Evolutionary conservation across 768 basidiomycete genomes (phyloP).

Genomic region (Boletus edulis): DNA sequence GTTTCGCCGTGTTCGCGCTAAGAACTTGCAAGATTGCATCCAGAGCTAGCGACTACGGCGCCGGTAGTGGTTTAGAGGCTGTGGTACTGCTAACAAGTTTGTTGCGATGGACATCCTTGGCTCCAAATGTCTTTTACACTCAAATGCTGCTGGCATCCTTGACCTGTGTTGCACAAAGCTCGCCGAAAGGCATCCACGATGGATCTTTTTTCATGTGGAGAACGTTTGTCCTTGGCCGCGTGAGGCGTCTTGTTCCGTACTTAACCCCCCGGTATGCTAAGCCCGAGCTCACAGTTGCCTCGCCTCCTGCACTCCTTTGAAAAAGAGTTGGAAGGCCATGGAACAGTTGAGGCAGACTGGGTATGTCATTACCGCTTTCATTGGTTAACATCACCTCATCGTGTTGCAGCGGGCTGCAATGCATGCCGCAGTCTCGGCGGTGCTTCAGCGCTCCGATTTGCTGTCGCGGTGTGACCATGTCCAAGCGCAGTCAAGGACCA

Average conservation of each 20-base stretch:
- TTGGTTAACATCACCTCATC: constrained; percentile 6
- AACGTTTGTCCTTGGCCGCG: constrained; percentile 69
- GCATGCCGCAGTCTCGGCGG: constrained; percentile 47
- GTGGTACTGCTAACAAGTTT: constrained; percentile 53
- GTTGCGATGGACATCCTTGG: constrained; percentile 63
- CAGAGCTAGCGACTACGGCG: constrained; percentile 59
- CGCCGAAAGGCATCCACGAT: constrained; percentile 30
- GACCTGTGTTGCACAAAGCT: constrained; percentile 56
- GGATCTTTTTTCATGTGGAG: constrained; percentile 54
- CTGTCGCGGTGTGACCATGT: constrained; percentile 52
- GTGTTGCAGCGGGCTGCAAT: constrained; percentile 37
- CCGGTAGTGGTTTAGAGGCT: constrained; percentile 53
- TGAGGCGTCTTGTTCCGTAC: constrained; percentile 34
- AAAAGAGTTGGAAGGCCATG: constrained; percentile 46
- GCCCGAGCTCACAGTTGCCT: constrained; percentile 49
- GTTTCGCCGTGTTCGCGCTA: background rate
- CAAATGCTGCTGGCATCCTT: constrained; percentile 66
- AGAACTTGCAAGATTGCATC: constrained; percentile 46
- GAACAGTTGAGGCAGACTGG: constrained; percentile 53
- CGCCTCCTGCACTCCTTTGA: constrained; percentile 55
- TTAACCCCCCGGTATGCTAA: background rate
- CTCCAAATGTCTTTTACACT: constrained; percentile 61
- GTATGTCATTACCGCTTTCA: constrained; percentile 36
- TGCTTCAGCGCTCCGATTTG: constrained; percentile 53
- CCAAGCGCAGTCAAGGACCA: constrained; percentile 33